Conservation (phyloP, 331 rosid species). For the Quercus lobata region DNA sequence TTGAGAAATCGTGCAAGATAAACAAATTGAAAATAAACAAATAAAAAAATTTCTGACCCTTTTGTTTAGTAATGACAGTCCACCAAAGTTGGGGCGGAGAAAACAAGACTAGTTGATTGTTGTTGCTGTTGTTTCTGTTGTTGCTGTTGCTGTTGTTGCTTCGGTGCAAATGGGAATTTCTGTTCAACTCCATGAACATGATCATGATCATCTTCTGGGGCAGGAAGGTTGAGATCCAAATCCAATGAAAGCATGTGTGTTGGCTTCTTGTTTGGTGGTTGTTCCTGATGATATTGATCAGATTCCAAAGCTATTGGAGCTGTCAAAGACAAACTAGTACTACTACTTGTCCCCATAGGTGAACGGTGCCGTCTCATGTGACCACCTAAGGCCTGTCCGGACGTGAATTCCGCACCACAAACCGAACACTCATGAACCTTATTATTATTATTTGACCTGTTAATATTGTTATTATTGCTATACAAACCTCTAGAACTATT, state of each 20-base stretch:
- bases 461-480: slow-evolving; percentile 15
- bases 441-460: background rate
- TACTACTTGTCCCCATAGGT: slow-evolving; percentile 27
- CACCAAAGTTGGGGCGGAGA: slow-evolving; percentile 75
- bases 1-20: slow-evolving; percentile 18
- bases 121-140: slow-evolving; percentile 27
- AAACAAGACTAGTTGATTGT: slow-evolving; percentile 44
- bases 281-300: slow-evolving; percentile 27
- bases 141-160: slow-evolving; percentile 48
- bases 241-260: slow-evolving; percentile 61
- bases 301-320: slow-evolving; percentile 41
- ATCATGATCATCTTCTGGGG: slow-evolving; percentile 89
- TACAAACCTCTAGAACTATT: slow-evolving; percentile 29
- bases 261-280: slow-evolving; percentile 35
- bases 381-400: slow-evolving; percentile 93
- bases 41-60: slow-evolving; percentile 12
- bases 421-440: slow-evolving; percentile 82
- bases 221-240: slow-evolving; percentile 98
- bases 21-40: background rate
- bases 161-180: slow-evolving; percentile 51
- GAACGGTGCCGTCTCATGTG: slow-evolving; percentile 88
- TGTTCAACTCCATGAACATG: slow-evolving; percentile 66
- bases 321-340: slow-evolving; percentile 39
- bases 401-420: slow-evolving; percentile 80
- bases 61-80: slow-evolving; percentile 78